Evolutionary conservation across 2,329 filamentous ascomycete species (phyloP).

Genomic region (Fusarium subtropicale): DNA sequence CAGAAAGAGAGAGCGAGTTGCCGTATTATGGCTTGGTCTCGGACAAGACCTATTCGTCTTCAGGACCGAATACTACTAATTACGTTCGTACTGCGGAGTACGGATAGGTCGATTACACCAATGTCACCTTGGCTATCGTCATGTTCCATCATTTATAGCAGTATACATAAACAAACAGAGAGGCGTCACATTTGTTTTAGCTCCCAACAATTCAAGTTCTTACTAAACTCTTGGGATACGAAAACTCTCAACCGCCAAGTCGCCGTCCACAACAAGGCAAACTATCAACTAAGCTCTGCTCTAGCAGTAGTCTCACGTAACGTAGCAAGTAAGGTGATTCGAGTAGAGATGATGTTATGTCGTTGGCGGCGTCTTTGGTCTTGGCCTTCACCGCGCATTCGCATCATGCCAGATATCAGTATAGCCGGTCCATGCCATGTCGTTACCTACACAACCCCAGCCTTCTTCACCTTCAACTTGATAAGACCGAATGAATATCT

Average conservation of each 20-base stretch:
- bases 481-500: not conserved
- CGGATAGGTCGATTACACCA: not conserved
- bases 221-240: not conserved
- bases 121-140: constrained; percentile 6
- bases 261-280: constrained; percentile 6
- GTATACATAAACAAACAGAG: constrained; percentile 3
- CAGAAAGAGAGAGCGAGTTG: not conserved
- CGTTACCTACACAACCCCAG: not conserved
- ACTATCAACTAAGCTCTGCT: constrained; percentile 4
- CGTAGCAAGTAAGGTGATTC: constrained; percentile 4
- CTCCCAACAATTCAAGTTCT: not conserved
- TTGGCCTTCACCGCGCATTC: constrained; percentile 29
- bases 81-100: not conserved
- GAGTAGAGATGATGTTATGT: not conserved
- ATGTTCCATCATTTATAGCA: constrained; percentile 8
- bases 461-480: not conserved
- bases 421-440: not conserved
- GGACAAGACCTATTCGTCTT: not conserved
- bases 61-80: constrained; percentile 14
- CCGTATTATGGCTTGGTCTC: constrained; percentile 9
- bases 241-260: constrained; percentile 36
- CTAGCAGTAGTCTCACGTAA: not conserved
- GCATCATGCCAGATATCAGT: constrained; percentile 5
- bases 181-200: constrained; percentile 12
- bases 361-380: constrained; percentile 28